phyloP scores from a whole-genome alignment of 352 stramenopile species.

The Phytophthora citricola region DNA sequence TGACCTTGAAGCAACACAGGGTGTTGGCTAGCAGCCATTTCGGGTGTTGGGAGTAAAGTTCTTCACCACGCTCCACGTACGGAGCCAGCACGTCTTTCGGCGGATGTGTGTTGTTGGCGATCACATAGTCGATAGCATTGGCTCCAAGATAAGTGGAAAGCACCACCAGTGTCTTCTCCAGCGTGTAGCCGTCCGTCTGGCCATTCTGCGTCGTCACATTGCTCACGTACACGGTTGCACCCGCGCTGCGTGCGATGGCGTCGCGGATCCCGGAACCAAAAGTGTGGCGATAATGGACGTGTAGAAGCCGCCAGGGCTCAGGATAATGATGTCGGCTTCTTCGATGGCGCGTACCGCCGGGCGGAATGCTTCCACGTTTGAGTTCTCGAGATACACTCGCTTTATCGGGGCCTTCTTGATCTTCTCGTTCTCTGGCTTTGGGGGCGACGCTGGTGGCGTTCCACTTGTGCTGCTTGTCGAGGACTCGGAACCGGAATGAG shows the following conservation, averaged over 20 bases:
- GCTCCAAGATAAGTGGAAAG: constrained; percentile 74
- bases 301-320: constrained; percentile 86
- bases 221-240: constrained; percentile 86
- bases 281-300: constrained; percentile 87
- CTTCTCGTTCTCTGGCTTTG: constrained; percentile 38
- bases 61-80: constrained; percentile 78
- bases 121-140: constrained; percentile 86
- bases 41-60: constrained; percentile 73
- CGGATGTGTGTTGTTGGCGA: constrained; percentile 80
- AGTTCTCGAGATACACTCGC: constrained; percentile 81
- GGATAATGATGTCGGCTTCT: constrained; percentile 86
- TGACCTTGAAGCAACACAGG: constrained; percentile 80
- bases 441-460: constrained; percentile 27
- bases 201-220: constrained; percentile 87
- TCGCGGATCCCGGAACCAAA: constrained; percentile 83
- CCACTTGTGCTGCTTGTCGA: constrained; percentile 31
- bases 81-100: constrained; percentile 58
- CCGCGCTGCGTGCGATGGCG: constrained; percentile 68
- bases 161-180: constrained; percentile 71
- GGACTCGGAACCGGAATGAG: constrained; percentile 26
- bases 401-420: constrained; percentile 78
- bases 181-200: constrained; percentile 82
- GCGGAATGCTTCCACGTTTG: constrained; percentile 72
- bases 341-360: constrained; percentile 83
- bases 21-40: constrained; percentile 59